These are phyloP conservation scores for Dujonia santamariae DNA, from an alignment of 1,139 yeast genomes.

Conservation along the genomic window DNA sequence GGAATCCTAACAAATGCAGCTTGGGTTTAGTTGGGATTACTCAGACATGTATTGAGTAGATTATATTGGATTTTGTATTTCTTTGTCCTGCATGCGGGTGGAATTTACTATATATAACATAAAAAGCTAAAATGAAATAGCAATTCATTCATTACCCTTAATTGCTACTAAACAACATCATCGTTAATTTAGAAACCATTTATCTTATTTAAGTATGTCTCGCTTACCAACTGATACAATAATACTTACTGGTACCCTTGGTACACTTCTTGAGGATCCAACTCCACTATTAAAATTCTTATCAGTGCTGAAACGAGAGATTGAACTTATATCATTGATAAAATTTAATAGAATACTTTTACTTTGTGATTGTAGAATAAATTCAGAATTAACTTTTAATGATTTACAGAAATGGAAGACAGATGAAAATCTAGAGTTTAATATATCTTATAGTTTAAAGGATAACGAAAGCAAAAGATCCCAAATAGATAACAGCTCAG, in stretches of 20 bases:
- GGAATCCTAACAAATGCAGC: too few species aligned
- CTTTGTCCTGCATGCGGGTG: too few species aligned
- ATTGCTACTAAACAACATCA: too few species aligned
- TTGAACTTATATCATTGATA: conserved; percentile 35
- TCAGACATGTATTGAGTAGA: too few species aligned
- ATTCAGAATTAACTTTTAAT: conserved; percentile 20
- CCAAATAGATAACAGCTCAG: conserved; percentile 9
- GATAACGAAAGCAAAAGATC: conserved; percentile 22
- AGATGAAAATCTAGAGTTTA: conserved; percentile 7
- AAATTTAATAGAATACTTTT: conserved; percentile 35
- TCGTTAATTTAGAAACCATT: background rate
- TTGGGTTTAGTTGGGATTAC: too few species aligned
- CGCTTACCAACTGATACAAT: conserved; percentile 37
- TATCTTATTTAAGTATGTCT: too few species aligned
- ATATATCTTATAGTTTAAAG: conserved; percentile 30
- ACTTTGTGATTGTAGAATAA: conserved; percentile 25
- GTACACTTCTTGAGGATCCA: conserved; percentile 23
- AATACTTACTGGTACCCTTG: conserved; percentile 32
- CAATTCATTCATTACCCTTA: too few species aligned
- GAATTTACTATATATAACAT: too few species aligned
- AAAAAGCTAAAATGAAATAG: too few species aligned
- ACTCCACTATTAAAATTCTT: conserved; percentile 22
- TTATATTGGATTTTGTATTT: too few species aligned
- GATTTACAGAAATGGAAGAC: conserved; percentile 19
- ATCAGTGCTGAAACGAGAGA: conserved; percentile 20